phyloP scores from a whole-genome alignment of 1,284 basidiomycete genomes.

The Volvariella volvacea region DNA sequence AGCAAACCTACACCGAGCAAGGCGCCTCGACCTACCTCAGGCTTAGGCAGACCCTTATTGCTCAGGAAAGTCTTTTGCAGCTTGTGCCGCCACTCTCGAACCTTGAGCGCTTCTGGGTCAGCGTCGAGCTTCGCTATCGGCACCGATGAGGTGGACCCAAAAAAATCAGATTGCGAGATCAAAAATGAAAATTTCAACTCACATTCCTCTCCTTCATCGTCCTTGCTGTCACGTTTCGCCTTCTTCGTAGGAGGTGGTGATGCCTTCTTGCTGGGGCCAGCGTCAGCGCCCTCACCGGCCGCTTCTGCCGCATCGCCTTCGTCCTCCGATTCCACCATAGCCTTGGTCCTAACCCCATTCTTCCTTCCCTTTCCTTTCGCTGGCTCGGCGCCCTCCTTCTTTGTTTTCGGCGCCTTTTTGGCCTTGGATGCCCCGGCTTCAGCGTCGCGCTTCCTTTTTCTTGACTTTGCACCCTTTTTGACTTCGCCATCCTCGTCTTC shows the following conservation, averaged over 20 bases:
- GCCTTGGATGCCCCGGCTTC: slow-evolving; percentile 20
- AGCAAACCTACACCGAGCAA: not conserved
- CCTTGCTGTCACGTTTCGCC: slow-evolving; percentile 55
- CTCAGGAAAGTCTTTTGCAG: slow-evolving; percentile 86
- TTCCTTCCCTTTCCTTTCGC: slow-evolving; percentile 41
- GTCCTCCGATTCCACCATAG: slow-evolving; percentile 69
- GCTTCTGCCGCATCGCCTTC: slow-evolving; percentile 43
- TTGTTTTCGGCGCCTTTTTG: slow-evolving; percentile 13
- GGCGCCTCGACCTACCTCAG: slow-evolving; percentile 34
- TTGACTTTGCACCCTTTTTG: slow-evolving; percentile 33
- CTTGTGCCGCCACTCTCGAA: slow-evolving; percentile 86
- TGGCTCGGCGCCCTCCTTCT: slow-evolving; percentile 25
- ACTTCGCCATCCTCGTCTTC: slow-evolving; percentile 49
- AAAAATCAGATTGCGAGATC: not conserved
- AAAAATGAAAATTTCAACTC: slow-evolving; percentile 13
- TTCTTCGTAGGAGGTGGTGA: slow-evolving; percentile 64
- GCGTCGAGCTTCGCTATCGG: slow-evolving; percentile 36
- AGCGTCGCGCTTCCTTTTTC: slow-evolving; percentile 54
- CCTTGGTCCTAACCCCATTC: slow-evolving; percentile 58
- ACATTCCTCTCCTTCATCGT: slow-evolving; percentile 55
- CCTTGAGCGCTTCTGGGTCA: slow-evolving; percentile 71
- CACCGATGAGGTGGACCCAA: slow-evolving; percentile 2
- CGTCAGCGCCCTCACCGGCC: slow-evolving; percentile 33
- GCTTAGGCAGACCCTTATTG: slow-evolving; percentile 45
- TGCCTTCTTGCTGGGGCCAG: slow-evolving; percentile 46